Percentiles rank a stretch among this genome's conserved stretches.
These are phyloP conservation scores for Trametes meyenii DNA, from an alignment of 768 basidiomycete genomes.

Conservation along the genomic window DNA sequence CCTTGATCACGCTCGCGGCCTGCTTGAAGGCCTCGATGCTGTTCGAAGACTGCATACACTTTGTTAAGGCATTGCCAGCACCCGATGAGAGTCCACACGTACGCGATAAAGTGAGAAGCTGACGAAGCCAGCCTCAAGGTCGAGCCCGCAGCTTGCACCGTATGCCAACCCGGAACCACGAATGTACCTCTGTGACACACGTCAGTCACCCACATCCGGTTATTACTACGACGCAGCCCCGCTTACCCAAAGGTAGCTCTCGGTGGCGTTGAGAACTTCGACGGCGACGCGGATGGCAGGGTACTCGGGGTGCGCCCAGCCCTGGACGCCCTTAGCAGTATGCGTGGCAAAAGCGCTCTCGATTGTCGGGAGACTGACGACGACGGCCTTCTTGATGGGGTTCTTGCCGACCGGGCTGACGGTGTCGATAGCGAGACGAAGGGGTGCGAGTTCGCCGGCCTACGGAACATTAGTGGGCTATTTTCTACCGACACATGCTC, in stretches of 20 bases:
- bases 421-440: constrained; percentile 67
- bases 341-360: constrained; percentile 89
- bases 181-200: constrained; percentile 67
- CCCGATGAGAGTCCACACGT: constrained; percentile 30
- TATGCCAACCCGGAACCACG: constrained; percentile 95
- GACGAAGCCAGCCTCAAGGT: constrained; percentile 77
- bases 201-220: neutral
- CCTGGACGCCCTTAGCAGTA: constrained; percentile 75
- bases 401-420: constrained; percentile 76
- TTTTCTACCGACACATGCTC: neutral
- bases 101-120: constrained; percentile 81
- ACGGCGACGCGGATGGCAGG: constrained; percentile 84
- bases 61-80: neutral
- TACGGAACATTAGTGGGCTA: constrained; percentile 30
- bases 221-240: neutral
- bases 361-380: constrained; percentile 90
- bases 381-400: constrained; percentile 73
- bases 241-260: constrained; percentile 90
- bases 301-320: constrained; percentile 81
- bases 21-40: constrained; percentile 79
- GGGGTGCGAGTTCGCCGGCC: constrained; percentile 60
- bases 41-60: constrained; percentile 66
- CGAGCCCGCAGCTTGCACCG: constrained; percentile 75
- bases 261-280: constrained; percentile 89
- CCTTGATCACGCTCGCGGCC: constrained; percentile 74